These are phyloP conservation scores for Clitopilus passeckerianus DNA, from an alignment of 768 basidiomycete species.

Conservation along the genomic window DNA sequence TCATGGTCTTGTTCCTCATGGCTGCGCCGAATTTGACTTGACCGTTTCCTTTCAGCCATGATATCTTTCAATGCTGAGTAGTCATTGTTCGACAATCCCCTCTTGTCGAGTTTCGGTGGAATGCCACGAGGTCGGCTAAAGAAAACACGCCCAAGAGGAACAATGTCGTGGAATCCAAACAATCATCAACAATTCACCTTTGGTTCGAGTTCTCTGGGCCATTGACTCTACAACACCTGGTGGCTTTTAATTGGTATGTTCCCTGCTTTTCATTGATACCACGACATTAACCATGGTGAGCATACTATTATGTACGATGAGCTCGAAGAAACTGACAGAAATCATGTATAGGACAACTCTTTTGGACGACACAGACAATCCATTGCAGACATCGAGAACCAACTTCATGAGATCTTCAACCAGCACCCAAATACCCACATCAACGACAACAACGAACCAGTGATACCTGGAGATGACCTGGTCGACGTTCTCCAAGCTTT, in stretches of 20 bases:
- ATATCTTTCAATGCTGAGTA: too few relatives aligned
- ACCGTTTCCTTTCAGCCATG: too few relatives aligned
- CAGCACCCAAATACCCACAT: conserved; percentile 56
- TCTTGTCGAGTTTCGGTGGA: not conserved
- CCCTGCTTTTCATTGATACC: not conserved
- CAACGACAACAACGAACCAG: conserved; percentile 55
- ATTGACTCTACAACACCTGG: not conserved
- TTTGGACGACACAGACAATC: conserved; percentile 68
- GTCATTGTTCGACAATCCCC: not conserved
- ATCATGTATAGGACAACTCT: conserved; percentile 2
- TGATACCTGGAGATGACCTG: conserved; percentile 67
- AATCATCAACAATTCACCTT: not conserved
- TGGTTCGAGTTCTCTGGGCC: not conserved
- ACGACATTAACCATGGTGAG: conserved; percentile 19
- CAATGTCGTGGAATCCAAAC: not conserved
- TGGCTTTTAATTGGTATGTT: not conserved
- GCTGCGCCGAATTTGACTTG: too few relatives aligned
- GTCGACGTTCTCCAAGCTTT: conserved; percentile 66
- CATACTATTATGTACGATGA: not conserved
- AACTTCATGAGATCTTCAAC: conserved; percentile 63
- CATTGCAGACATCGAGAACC: conserved; percentile 63
- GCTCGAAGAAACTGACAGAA: not conserved
- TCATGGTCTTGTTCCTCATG: too few relatives aligned
- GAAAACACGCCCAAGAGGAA: not conserved
- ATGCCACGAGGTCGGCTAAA: not conserved